Conservation (phyloP, 225 moss, liverwort and hornwort genomes). For the Pseudoscleropodium purum region DNA sequence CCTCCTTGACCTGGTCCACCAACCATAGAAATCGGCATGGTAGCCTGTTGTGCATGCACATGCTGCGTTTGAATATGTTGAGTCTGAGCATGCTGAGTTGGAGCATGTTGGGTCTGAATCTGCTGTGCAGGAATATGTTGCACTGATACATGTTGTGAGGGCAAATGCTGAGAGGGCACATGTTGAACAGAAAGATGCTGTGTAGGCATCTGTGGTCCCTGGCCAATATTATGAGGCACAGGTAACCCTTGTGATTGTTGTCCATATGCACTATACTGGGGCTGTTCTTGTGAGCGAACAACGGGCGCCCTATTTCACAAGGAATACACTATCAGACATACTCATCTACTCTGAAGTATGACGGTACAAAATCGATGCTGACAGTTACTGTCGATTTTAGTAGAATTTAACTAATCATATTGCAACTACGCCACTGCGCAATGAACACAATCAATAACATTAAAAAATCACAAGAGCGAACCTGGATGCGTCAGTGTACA, state of each 20-base stretch:
- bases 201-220: conserved; percentile 15
- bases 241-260: conserved; percentile 37
- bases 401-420: background rate
- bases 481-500: conserved; percentile 48
- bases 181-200: conserved; percentile 47
- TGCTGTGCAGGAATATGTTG: conserved; percentile 25
- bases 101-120: conserved; percentile 16
- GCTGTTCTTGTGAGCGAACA: conserved; percentile 39
- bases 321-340: background rate
- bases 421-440: background rate
- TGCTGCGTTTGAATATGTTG: conserved; percentile 32
- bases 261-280: conserved; percentile 32
- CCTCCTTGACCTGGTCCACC: conserved; percentile 49
- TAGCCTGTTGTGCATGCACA: conserved; percentile 33
- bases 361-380: background rate
- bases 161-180: conserved; percentile 9
- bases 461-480: background rate
- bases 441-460: background rate
- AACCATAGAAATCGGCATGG: conserved; percentile 35
- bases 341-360: background rate
- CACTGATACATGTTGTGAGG: conserved; percentile 14
- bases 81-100: conserved; percentile 22
- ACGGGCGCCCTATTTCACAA: conserved; percentile 26
- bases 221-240: conserved; percentile 34
- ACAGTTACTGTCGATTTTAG: background rate